Conservation (phyloP, 2,329 filamentous ascomycete genomes). For the Xylariaceae sp. region DNA sequence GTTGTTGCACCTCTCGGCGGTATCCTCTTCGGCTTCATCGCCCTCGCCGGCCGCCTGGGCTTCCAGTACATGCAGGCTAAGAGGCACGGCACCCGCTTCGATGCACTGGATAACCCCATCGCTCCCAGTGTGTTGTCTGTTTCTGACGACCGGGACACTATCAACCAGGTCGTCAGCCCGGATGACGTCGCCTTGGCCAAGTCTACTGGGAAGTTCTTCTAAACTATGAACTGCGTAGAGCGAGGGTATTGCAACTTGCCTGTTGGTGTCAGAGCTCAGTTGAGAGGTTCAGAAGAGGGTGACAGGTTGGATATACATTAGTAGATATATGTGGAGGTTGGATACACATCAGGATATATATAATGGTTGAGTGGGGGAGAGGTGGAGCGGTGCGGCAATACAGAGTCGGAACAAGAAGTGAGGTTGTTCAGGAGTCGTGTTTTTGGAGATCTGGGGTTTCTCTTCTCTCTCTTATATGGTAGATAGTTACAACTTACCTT, state of each 20-base stretch:
- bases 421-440: too few species aligned
- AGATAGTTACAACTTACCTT: too few species aligned
- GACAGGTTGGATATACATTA: too few species aligned
- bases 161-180: conserved; percentile 24
- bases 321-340: too few species aligned
- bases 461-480: too few species aligned
- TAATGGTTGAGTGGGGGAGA: too few species aligned
- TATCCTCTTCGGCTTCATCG: conserved; percentile 63
- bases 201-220: conserved; percentile 51
- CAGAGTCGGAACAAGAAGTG: too few species aligned
- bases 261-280: too few species aligned
- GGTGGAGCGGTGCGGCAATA: too few species aligned
- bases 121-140: conserved; percentile 10
- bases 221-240: conserved; percentile 11
- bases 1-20: conserved; percentile 73
- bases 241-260: background rate
- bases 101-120: conserved; percentile 56
- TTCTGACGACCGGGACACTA: conserved; percentile 21
- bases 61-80: conserved; percentile 55
- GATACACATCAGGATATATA: too few species aligned
- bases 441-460: too few species aligned
- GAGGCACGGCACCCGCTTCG: conserved; percentile 55
- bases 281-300: too few species aligned
- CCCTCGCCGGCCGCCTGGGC: conserved; percentile 53
- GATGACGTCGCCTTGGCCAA: conserved; percentile 33